Percentiles rank a stretch among this genome's conserved stretches.
These are phyloP conservation scores for Fusarium nisikadoi DNA, from an alignment of 2,329 filamentous ascomycete genomes.

Conservation along the genomic window DNA sequence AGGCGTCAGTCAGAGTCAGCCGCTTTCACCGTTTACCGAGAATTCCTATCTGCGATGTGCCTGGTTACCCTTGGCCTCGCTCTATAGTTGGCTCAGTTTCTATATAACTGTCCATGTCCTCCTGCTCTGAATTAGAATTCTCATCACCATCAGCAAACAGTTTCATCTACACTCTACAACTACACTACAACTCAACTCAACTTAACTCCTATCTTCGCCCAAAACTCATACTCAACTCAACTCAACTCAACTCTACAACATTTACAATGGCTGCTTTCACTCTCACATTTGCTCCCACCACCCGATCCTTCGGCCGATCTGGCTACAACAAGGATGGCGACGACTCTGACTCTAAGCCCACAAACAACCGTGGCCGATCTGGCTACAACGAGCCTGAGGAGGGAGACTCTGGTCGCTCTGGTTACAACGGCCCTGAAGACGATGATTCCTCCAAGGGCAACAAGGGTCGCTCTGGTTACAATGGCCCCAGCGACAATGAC, in stretches of 20 bases:
- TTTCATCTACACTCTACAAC: conserved; percentile 17
- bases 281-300: conserved; percentile 39
- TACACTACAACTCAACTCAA: background rate
- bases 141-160: conserved; percentile 26
- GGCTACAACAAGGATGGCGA: conserved; percentile 43
- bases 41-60: conserved; percentile 9
- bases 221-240: background rate
- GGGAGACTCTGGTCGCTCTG: conserved; percentile 54
- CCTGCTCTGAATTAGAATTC: conserved; percentile 9
- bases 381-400: conserved; percentile 56
- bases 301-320: conserved; percentile 40
- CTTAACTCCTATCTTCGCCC: background rate
- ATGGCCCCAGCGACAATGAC: conserved; percentile 51
- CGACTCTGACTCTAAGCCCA: conserved; percentile 47
- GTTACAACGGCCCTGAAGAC: conserved; percentile 53
- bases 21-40: conserved; percentile 25
- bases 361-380: conserved; percentile 53
- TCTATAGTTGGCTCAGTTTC: conserved; percentile 1
- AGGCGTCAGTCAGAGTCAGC: conserved; percentile 39
- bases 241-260: background rate
- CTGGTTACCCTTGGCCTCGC: conserved; percentile 1
- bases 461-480: conserved; percentile 57
- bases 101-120: conserved; percentile 31
- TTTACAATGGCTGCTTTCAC: conserved; percentile 47
- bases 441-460: conserved; percentile 46